Conservation (phyloP, 345 rosid genomes). For the Brassica carinata region DNA sequence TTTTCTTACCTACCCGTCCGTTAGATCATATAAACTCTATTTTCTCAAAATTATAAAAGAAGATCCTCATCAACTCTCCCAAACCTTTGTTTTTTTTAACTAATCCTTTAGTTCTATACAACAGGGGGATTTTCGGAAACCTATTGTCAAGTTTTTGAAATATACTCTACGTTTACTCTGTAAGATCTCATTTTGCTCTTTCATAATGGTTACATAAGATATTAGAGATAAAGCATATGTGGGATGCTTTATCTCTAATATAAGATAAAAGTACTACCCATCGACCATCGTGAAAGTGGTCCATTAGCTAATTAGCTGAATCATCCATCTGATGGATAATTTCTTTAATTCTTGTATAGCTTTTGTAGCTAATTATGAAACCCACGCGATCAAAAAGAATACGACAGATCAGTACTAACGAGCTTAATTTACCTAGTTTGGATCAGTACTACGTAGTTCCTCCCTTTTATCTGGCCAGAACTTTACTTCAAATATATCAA, state of each 20-base stretch:
- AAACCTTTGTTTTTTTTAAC: background rate
- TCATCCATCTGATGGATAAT: background rate
- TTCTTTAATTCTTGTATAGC: background rate
- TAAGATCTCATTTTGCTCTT: background rate
- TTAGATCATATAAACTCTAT: background rate
- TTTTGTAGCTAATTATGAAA: background rate
- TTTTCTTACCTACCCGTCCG: background rate
- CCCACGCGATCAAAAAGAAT: background rate
- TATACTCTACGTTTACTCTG: background rate
- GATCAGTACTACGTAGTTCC: background rate
- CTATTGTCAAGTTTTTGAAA: background rate
- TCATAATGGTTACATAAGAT: background rate
- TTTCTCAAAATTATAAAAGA: background rate
- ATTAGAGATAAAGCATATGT: too few relatives aligned
- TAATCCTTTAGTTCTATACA: background rate
- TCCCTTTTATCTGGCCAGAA: background rate
- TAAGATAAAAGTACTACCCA: background rate
- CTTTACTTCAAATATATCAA: background rate
- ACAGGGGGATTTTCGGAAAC: background rate
- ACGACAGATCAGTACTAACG: background rate
- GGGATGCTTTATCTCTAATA: too few relatives aligned
- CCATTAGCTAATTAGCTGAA: background rate
- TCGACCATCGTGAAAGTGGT: background rate
- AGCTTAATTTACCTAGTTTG: slow-evolving; percentile 2
- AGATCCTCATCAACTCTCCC: background rate